A percentile compares a stretch with the other conserved stretches of the same genome.
phyloP scores from a whole-genome alignment of 768 basidiomycete genomes.

The Lactifluus volemus region DNA sequence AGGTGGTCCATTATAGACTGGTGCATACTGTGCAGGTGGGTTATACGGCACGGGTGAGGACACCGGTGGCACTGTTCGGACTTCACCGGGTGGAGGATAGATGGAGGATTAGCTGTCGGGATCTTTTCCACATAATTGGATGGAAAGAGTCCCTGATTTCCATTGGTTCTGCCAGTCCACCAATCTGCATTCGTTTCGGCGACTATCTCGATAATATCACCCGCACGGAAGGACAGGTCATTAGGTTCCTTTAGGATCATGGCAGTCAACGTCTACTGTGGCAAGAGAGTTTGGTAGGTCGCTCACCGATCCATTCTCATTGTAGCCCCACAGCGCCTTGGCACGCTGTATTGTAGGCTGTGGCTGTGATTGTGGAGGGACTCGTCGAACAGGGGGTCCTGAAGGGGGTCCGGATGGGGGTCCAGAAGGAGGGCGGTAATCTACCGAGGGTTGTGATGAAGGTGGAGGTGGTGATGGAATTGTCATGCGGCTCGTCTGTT shows the following conservation, averaged over 20 bases:
- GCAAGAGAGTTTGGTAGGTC: background rate
- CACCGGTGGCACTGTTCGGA: background rate
- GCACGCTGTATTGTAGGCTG: constrained; percentile 29
- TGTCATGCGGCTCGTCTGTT: constrained; percentile 19
- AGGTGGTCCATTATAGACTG: constrained; percentile 25
- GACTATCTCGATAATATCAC: constrained; percentile 71
- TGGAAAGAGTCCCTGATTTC: constrained; percentile 69
- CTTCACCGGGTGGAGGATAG: constrained; percentile 18
- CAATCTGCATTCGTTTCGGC: constrained; percentile 79
- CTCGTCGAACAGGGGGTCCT: constrained; percentile 18
- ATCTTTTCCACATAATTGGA: constrained; percentile 64
- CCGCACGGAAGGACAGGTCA: constrained; percentile 70
- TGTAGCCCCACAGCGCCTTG: constrained; percentile 59
- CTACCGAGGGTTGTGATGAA: background rate
- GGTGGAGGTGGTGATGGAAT: constrained; percentile 9
- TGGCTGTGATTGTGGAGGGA: constrained; percentile 19
- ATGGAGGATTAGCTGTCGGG: constrained; percentile 17
- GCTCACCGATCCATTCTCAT: constrained; percentile 45
- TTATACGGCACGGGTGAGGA: constrained; percentile 14
- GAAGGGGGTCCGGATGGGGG: background rate
- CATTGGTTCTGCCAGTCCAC: constrained; percentile 69
- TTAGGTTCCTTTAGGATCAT: constrained; percentile 48
- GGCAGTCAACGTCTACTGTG: background rate
- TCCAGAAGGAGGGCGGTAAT: background rate
- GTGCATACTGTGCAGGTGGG: constrained; percentile 33